Evolutionary conservation across 2,329 filamentous ascomycete genomes (phyloP), one percentile per base, ranked within the genome.

Genomic region (Alternaria tenuissima): DNA sequence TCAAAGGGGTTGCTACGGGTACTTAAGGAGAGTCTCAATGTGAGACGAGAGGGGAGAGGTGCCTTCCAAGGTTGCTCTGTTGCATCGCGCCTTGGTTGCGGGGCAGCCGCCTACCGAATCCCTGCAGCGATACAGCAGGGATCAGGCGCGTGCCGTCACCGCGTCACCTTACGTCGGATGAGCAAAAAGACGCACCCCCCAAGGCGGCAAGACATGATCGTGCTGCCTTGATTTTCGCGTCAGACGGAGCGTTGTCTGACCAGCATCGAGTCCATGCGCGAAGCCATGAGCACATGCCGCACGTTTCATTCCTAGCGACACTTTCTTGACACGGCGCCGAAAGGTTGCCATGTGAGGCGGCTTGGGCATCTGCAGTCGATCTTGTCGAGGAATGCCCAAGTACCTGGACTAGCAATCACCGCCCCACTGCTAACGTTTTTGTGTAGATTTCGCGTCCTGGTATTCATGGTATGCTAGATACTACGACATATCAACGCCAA

Each of bases 61-160:
- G 51, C 24, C 44, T 26, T 54, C n/a, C 51, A 48, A 60, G 55
- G 58, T 59, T 46, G 64, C 63, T 61, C 62, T 64, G 65, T 52
- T 56, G 55, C 55, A 28, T 32, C 30, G 59, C 47, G 57, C 52
- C 56, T 61, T 64, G 61, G 62, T 71, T 66, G 68, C 66, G 67
- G 68, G 68, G 68, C 64, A 65, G 47, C 57, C 54, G 47, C 53
- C 56, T 57, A 52, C 43, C 39, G 52, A 48, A 67, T 58, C 68
- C 68, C 67, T 70, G 67, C 68, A 58, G 52, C 52, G 55, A 60
- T 52, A 63, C 61, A 57, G 39, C 64, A 53, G 44, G 39, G 55
- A 57, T 64, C 63, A 69, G 63, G 55, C 56, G 65, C 60, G 52
- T 39, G 53, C 54, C 36, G 52, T 61, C 39, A 41, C 39, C 39